phyloP scores from a whole-genome alignment of 106 monocot species.

The Alisma plantagoaquatica region DNA sequence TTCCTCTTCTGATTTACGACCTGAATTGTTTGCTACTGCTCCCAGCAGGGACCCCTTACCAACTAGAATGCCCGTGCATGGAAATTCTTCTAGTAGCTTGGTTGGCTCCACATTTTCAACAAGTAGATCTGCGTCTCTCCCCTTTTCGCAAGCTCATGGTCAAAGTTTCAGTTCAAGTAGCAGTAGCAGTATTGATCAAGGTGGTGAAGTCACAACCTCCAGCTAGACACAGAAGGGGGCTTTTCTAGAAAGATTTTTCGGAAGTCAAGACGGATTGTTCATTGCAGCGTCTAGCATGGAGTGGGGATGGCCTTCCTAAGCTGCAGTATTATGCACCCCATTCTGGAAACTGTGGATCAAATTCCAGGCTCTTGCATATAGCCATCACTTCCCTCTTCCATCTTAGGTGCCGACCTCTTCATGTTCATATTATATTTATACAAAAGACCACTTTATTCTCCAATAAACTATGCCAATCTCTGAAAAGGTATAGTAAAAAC shows the following conservation, averaged over 20 bases:
- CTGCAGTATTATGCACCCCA: too few relatives aligned
- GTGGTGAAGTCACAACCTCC: conserved; percentile 15
- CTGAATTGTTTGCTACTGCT: conserved; percentile 17
- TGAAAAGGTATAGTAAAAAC: conserved; percentile 6
- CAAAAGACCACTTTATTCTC: not conserved
- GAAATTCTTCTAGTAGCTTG: conserved; percentile 27
- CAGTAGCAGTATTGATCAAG: conserved; percentile 17
- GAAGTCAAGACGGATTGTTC: too few relatives aligned
- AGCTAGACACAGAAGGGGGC: too few relatives aligned
- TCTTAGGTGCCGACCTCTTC: conserved; percentile 1
- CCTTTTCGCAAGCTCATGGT: conserved; percentile 12
- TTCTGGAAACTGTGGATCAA: too few relatives aligned
- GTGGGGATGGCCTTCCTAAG: too few relatives aligned
- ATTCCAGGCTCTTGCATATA: too few relatives aligned
- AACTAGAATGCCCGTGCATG: conserved; percentile 14
- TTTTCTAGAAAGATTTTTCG: too few relatives aligned
- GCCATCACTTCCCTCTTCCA: not conserved
- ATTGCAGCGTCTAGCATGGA: too few relatives aligned
- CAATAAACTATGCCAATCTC: conserved; percentile 16
- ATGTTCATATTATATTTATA: conserved; percentile 14
- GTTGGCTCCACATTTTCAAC: conserved; percentile 33
- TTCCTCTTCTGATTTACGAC: conserved; percentile 49
- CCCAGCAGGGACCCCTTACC: conserved; percentile 29
- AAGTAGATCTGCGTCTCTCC: conserved; percentile 16
- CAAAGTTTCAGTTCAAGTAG: conserved; percentile 16